Evolutionary conservation across 352 stramenopile species (phyloP), one percentile per base, ranked within the genome.

Genomic region (Phytophthora europaea): DNA sequence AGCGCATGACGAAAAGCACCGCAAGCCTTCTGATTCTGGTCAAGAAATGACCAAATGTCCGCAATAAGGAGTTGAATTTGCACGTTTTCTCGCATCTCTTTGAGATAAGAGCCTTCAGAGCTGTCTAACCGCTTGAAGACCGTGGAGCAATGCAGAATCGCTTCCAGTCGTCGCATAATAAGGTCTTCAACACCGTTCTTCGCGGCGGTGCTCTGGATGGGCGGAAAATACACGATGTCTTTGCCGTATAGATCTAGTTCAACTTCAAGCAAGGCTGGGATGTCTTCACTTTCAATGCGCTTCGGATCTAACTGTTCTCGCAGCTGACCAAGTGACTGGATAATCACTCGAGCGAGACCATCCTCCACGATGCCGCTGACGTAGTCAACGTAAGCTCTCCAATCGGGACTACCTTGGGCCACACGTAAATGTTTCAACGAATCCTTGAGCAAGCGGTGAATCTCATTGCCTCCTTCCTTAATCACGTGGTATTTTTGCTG

Each of bases 321-420:
- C 16, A 98, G 69, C 22, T 85, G 81, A 0, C 57, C 72, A 20
- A 97, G 75, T 6, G 91, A 95, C 45, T 88, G 81, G 18, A 96
- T 33, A 60, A 97, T 81, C 13, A 95, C 89, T 53, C 83, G 83
- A 7, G 79, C 83, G 16, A 98, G 77, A 0, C 92, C 92, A 43
- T 94, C 88, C 61, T 97, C 91, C 20, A 98, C 92, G 48, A 97
- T 94, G 4, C 84, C 91, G 66, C 96, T 98, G 16, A 98, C 80
- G 45, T 97, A 98, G 47, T 98, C 94, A 5, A 98, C 92, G 64
- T 98, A 98, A 2, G 92, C 92, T 51, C 95, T 92, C 94, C 94
- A 98, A 55, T 98, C 94, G 4, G 93, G 93, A 16, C 93, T 94
- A 26, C 94, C 94, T 77, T 97, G 88, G 0, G 87, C 94, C 3